Conservation (phyloP, 1,284 basidiomycete genomes). For the Gymnopus androsaceus region DNA sequence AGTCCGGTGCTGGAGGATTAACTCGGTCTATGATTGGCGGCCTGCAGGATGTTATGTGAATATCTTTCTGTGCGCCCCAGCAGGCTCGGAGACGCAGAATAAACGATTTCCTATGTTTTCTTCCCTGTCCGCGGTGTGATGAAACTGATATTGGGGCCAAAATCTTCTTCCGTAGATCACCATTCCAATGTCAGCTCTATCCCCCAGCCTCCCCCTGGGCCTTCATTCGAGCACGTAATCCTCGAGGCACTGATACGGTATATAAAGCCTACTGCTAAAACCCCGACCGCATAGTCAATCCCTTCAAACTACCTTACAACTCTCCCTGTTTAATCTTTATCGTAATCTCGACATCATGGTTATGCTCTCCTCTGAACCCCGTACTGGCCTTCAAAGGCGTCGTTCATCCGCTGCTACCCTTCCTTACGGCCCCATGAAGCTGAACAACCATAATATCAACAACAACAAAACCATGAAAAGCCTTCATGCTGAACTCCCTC, state of each 20-base stretch:
- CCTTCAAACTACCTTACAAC: conserved; percentile 5
- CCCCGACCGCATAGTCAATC: conserved; percentile 1
- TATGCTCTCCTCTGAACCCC: conserved; percentile 32
- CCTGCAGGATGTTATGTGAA: neutral
- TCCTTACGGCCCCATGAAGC: conserved; percentile 6
- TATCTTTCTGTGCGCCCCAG: neutral
- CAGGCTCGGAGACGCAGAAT: too few relatives aligned
- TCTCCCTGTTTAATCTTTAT: conserved; percentile 11
- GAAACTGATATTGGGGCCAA: neutral
- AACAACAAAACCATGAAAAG: conserved; percentile 1
- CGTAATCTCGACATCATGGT: conserved; percentile 28
- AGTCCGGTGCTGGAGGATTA: too few relatives aligned
- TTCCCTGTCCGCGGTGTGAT: neutral
- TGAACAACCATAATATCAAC: neutral
- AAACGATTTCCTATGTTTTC: neutral
- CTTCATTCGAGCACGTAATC: conserved; percentile 1
- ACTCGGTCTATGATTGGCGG: conserved; percentile 11
- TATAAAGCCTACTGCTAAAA: conserved; percentile 2
- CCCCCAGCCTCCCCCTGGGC: neutral
- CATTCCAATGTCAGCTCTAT: neutral
- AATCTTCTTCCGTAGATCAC: neutral
- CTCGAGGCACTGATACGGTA: neutral
- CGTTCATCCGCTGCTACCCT: conserved; percentile 9
- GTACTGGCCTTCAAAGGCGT: conserved; percentile 22
- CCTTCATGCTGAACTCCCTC: conserved; percentile 26